Percentiles rank a stretch among this genome's conserved stretches.
These are phyloP conservation scores for Daldinia vernicosa DNA, from an alignment of 495 filamentous ascomycete genomes.

Conservation along the genomic window DNA sequence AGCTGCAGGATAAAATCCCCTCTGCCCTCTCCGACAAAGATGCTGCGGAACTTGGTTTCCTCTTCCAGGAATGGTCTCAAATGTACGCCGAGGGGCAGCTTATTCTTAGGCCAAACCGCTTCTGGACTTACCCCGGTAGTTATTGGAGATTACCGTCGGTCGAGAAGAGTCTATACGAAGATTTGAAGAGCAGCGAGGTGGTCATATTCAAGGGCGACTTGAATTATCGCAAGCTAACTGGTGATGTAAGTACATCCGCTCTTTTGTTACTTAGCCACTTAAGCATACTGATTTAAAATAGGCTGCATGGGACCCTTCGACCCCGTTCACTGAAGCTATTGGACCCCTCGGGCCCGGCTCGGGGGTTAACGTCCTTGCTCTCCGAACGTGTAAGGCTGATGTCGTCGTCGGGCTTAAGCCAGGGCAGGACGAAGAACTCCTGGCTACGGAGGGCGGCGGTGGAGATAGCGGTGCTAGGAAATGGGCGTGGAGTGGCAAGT, in stretches of 20 bases:
- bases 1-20: constrained; percentile 61
- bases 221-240: constrained; percentile 91
- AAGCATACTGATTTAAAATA: constrained; percentile 44
- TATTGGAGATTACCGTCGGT: constrained; percentile 84
- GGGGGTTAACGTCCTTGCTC: constrained; percentile 80
- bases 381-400: constrained; percentile 96
- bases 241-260: constrained; percentile 70
- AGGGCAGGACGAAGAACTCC: constrained; percentile 83
- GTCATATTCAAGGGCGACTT: constrained; percentile 97
- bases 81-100: constrained; percentile 85
- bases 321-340: constrained; percentile 84
- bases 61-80: constrained; percentile 82
- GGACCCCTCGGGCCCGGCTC: constrained; percentile 84
- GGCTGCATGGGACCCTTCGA: constrained; percentile 88
- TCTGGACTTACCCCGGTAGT: constrained; percentile 87
- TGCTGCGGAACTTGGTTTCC: constrained; percentile 69
- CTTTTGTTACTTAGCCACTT: constrained; percentile 3
- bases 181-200: constrained; percentile 85
- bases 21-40: constrained; percentile 72
- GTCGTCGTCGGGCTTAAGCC: constrained; percentile 86
- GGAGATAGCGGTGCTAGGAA: constrained; percentile 76
- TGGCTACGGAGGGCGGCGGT: constrained; percentile 70
- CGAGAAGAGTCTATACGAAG: constrained; percentile 73
- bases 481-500: constrained; percentile 98
- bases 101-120: constrained; percentile 77